Conservation (phyloP, 1,284 basidiomycete genomes). For the Apiotrichum porosum region DNA sequence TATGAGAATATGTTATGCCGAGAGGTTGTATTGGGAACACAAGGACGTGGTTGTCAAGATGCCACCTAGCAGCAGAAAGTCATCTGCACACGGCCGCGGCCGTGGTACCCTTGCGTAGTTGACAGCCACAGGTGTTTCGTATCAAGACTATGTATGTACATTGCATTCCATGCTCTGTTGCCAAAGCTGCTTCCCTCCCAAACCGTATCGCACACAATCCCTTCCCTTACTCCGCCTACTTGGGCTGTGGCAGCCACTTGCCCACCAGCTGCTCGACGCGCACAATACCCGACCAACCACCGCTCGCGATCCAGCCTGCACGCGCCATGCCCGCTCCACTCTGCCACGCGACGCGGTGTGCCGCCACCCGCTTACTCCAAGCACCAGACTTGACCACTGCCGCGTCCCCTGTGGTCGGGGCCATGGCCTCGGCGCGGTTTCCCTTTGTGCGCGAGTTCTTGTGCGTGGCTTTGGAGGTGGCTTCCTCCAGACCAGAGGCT, state of each 20-base stretch:
- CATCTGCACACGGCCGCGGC: no score
- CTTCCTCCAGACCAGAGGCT: conserved; percentile 46
- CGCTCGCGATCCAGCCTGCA: conserved; percentile 67
- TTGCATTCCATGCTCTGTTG: no score
- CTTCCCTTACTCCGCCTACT: no score
- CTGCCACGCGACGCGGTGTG: conserved; percentile 77
- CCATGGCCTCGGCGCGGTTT: conserved; percentile 10
- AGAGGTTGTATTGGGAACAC: no score
- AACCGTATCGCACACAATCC: no score
- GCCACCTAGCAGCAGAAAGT: no score
- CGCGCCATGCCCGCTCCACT: conserved; percentile 61
- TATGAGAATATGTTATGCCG: no score
- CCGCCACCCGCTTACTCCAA: conserved; percentile 69
- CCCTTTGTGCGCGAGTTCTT: conserved; percentile 11
- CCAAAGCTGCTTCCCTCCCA: no score
- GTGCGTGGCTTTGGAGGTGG: conserved; percentile 13
- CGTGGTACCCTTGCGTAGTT: no score
- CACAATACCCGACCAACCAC: conserved; percentile 75
- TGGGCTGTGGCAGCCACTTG: background rate
- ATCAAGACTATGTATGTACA: no score
- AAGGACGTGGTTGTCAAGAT: no score
- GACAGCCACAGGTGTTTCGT: no score
- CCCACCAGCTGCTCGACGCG: conserved; percentile 64
- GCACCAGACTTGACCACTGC: conserved; percentile 51
- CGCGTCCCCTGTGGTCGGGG: conserved; percentile 7